Percentiles rank a stretch among this genome's conserved stretches.
phyloP scores from a whole-genome alignment of 352 stramenopile genomes.

The Phytophthora fragariaefolia region DNA sequence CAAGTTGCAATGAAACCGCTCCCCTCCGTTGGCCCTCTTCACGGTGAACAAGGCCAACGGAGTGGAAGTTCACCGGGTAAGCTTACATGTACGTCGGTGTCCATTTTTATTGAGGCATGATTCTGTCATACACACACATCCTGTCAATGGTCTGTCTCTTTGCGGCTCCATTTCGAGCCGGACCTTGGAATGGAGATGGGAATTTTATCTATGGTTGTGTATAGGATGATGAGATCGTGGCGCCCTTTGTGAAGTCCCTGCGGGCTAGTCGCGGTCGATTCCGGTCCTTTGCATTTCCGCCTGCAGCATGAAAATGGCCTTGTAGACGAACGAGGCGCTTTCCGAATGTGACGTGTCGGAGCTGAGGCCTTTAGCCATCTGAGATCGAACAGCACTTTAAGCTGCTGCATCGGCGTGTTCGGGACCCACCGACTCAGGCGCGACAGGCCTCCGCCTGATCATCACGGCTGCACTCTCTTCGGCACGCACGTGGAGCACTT shows the following conservation, averaged over 20 bases:
- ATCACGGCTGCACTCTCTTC: conserved; percentile 1
- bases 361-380: conserved; percentile 4
- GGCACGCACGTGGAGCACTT: conserved; percentile 9
- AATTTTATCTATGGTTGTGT: not conserved
- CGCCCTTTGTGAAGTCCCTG: too few relatives aligned
- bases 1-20: too few relatives aligned
- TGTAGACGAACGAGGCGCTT: conserved; percentile 19
- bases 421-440: not conserved
- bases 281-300: conserved; percentile 7
- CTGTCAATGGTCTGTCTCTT: conserved; percentile 17
- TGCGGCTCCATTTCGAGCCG: conserved; percentile 19
- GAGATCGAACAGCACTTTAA: conserved; percentile 13
- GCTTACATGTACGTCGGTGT: too few relatives aligned
- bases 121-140: not conserved
- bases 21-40: too few relatives aligned
- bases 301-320: conserved; percentile 5
- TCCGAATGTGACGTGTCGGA: conserved; percentile 24
- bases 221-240: not conserved
- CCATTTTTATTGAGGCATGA: too few relatives aligned
- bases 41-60: too few relatives aligned
- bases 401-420: conserved; percentile 12
- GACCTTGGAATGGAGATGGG: conserved; percentile 20
- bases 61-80: too few relatives aligned
- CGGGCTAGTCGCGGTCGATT: conserved; percentile 17
- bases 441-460: conserved; percentile 10